Evolutionary conservation across 352 stramenopile species (phyloP), one percentile per base, ranked within the genome.

Genomic region (Phytophthora vignae): DNA sequence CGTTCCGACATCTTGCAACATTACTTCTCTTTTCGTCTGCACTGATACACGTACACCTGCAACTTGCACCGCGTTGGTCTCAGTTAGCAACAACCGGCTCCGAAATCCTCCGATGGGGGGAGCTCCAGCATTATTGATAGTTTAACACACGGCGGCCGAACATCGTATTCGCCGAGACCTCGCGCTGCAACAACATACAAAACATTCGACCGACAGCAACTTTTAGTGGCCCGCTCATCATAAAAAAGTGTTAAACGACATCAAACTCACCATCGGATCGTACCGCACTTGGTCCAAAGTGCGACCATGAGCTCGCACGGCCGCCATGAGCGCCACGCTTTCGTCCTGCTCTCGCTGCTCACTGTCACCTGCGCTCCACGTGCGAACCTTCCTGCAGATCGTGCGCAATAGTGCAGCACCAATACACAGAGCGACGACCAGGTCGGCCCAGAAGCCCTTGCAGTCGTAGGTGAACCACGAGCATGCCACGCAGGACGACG

Each of bases 371-470:
- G 57, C 55, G 33, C 68, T 76, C n/a, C 81, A 5, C 11, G 60
- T 69, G 15, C 69, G 82, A 4, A 75, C 57, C 29, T 82, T 83
- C 21, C 55, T 58, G 66, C 69, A 87, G 6, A 81, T 11, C 22
- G 64, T 75, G 15, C 60, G 50, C 22, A 69, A 42, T 44, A 77
- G 46, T 54, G 48, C 68, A 22, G 27, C 10, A n/a, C 25, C 59
- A 53, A 82, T 50, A 22, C 72, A 71, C 14, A 69, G 21, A 2
- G 76, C 74, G 29, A 82, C 19, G 3, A 81, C 4, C 10, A 93
- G 62, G 49, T 91, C 73, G 54, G 78, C 67, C 77, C 75, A 90
- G 61, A 93, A 93, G n/a, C 77, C 79, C 44, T 77, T 60, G 59
- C 84, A 92, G 25, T 61, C 73, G 33, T 81, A 81, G 21, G 77